These are phyloP conservation scores for Ustilago xerochloae DNA, from an alignment of 1,284 basidiomycete genomes.

Conservation along the genomic window DNA sequence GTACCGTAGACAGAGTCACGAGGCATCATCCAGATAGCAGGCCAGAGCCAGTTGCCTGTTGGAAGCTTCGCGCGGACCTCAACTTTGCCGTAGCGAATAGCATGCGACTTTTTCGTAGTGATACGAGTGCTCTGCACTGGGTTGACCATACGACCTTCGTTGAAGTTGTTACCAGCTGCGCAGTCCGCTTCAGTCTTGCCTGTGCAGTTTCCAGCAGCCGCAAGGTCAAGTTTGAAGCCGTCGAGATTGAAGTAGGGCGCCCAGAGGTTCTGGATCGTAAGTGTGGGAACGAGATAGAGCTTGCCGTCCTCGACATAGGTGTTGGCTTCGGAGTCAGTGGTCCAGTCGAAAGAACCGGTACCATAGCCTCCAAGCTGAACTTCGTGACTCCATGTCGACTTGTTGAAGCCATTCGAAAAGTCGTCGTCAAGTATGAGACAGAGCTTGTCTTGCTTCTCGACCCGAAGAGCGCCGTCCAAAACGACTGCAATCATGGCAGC, in stretches of 20 bases:
- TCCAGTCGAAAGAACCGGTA: slow-evolving; percentile 88
- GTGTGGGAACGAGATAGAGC: slow-evolving; percentile 84
- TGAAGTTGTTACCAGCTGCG: slow-evolving; percentile 69
- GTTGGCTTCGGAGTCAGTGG: slow-evolving; percentile 80
- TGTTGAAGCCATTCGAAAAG: slow-evolving; percentile 75
- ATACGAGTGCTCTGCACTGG: slow-evolving; percentile 83
- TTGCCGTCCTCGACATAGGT: slow-evolving; percentile 80
- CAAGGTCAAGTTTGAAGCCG: slow-evolving; percentile 82
- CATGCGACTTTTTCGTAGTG: slow-evolving; percentile 75
- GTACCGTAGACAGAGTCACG: slow-evolving; percentile 76
- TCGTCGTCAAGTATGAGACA: slow-evolving; percentile 82
- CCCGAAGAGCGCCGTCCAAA: slow-evolving; percentile 22
- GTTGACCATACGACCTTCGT: slow-evolving; percentile 74
- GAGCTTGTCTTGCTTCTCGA: slow-evolving; percentile 41
- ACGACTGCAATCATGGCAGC: slow-evolving; percentile 34
- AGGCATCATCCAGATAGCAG: slow-evolving; percentile 85
- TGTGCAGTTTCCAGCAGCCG: slow-evolving; percentile 77
- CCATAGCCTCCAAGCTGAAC: slow-evolving; percentile 86
- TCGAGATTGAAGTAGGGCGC: slow-evolving; percentile 74
- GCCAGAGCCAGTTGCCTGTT: slow-evolving; percentile 80
- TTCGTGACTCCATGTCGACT: slow-evolving; percentile 78
- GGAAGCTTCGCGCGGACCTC: slow-evolving; percentile 84
- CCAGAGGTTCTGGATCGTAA: slow-evolving; percentile 81
- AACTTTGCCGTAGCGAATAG: slow-evolving; percentile 82
- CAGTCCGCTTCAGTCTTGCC: slow-evolving; percentile 72